Evolutionary conservation across 257 asterid species (phyloP).

Genomic region (Fraxinus pennsylvanica): DNA sequence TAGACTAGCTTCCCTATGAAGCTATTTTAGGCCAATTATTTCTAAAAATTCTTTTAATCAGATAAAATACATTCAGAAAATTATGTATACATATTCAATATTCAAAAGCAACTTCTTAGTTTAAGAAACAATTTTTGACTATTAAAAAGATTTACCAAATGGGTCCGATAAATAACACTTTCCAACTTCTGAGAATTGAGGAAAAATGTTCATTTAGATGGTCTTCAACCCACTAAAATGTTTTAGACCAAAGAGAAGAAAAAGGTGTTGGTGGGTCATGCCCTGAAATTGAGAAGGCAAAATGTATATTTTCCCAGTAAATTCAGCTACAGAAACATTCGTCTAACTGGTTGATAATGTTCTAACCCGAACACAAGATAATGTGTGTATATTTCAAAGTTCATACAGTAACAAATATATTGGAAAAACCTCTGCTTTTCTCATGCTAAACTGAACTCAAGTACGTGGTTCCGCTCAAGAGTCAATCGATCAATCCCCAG

Average conservation of each 20-base stretch:
- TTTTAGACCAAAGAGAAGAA: neutral
- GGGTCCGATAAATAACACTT: neutral
- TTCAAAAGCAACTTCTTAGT: too few species aligned
- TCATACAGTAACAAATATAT: neutral
- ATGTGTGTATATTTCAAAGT: neutral
- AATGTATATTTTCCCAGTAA: neutral
- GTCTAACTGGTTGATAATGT: neutral
- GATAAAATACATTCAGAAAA: too few species aligned
- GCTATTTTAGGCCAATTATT: too few species aligned
- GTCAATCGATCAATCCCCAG: neutral
- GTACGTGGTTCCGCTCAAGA: neutral
- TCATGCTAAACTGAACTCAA: neutral
- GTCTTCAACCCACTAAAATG: neutral
- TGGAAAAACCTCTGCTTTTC: neutral
- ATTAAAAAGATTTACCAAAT: too few species aligned
- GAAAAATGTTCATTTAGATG: neutral
- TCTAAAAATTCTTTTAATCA: too few species aligned
- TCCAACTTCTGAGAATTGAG: neutral
- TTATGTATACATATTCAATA: too few species aligned
- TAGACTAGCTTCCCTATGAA: too few species aligned
- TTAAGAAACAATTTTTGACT: too few species aligned
- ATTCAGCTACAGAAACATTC: neutral
- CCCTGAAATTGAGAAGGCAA: neutral
- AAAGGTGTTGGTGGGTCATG: neutral
- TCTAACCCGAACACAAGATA: neutral